A percentile compares a stretch with the other conserved stretches of the same genome.
Evolutionary conservation across 2,329 filamentous ascomycete genomes (phyloP).

Genomic region (Epichloe elymi): DNA sequence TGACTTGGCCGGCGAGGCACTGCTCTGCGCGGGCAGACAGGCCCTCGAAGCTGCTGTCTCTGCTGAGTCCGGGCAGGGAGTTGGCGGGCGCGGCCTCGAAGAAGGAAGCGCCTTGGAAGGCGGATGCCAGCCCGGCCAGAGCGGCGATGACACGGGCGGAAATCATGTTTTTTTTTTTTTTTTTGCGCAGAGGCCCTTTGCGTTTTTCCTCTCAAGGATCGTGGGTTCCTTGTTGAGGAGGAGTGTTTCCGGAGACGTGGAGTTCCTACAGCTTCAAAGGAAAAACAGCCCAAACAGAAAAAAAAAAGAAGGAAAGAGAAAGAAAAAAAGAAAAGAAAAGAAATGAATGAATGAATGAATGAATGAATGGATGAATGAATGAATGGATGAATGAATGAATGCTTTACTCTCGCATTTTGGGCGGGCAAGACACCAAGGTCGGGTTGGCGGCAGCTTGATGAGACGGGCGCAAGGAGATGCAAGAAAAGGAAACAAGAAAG

Average conservation of each 20-base stretch:
- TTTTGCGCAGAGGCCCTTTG: neutral
- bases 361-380: neutral
- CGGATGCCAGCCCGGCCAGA: neutral
- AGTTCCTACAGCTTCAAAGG: neutral
- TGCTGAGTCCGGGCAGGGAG: neutral
- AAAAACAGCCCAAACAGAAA: neutral
- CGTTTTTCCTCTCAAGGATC: neutral
- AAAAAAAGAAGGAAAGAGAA: neutral
- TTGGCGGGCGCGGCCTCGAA: neutral
- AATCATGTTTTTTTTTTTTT: too few species aligned
- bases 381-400: neutral
- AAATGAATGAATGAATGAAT: neutral
- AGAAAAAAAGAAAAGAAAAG: neutral
- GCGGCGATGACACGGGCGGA: neutral
- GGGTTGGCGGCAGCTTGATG: neutral
- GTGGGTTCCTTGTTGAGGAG: too few species aligned
- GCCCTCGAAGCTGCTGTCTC: neutral
- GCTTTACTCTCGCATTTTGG: neutral
- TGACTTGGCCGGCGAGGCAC: neutral
- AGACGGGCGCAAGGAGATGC: neutral
- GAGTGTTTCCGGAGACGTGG: too few species aligned
- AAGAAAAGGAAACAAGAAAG: neutral
- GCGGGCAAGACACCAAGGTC: neutral
- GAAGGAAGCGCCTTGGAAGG: neutral
- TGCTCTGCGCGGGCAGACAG: neutral